A percentile compares a stretch with the other conserved stretches of the same genome.
phyloP scores from a whole-genome alignment of 768 basidiomycete species.

The Leucosporidium creatinivorum region DNA sequence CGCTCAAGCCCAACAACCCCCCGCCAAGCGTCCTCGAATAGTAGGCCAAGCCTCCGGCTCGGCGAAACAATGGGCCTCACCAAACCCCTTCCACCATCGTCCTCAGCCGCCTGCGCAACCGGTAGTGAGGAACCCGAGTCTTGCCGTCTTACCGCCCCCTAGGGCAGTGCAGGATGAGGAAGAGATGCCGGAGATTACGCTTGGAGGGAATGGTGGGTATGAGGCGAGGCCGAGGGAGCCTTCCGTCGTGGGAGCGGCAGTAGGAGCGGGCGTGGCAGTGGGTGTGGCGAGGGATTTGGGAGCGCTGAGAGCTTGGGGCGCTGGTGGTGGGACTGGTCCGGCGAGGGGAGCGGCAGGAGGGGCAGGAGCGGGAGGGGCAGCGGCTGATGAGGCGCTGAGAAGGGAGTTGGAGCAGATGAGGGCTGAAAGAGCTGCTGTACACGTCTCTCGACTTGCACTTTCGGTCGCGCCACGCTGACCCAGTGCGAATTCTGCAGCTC shows the following conservation, averaged over 20 bases:
- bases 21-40: too few species aligned
- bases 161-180: conserved; percentile 7
- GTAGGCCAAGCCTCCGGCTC: too few species aligned
- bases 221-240: not conserved
- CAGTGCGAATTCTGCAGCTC: too few species aligned
- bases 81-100: too few species aligned
- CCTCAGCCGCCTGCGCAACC: not conserved
- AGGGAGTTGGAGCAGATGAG: conserved; percentile 16
- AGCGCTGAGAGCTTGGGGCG: not conserved
- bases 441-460: too few species aligned
- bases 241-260: too few species aligned
- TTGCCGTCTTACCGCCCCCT: too few species aligned
- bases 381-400: not conserved
- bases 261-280: not conserved
- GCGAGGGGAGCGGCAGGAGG: not conserved
- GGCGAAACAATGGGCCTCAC: too few species aligned
- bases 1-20: too few species aligned
- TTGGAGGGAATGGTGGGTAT: not conserved
- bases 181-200: conserved; percentile 20
- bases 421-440: too few species aligned
- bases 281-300: not conserved
- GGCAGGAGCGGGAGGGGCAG: not conserved
- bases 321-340: not conserved
- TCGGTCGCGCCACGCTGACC: too few species aligned
- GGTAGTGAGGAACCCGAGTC: not conserved